Evolutionary conservation across 371 early-diverging fungal species (phyloP).

Genomic region (Mucor lusitanicus): DNA sequence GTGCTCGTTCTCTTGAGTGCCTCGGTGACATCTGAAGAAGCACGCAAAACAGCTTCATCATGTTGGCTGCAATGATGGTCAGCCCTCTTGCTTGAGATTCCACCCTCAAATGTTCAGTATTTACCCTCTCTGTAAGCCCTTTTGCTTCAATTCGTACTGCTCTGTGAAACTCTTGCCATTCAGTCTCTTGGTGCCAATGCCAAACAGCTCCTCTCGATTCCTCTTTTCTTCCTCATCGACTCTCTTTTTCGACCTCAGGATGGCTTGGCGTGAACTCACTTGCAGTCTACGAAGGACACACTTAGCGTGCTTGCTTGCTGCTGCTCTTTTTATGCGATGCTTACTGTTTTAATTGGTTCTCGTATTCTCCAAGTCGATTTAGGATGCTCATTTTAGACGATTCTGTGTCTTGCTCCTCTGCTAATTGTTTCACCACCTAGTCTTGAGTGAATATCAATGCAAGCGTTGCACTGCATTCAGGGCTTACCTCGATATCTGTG

Average conservation of each 20-base stretch:
- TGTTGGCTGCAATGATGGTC: constrained; percentile 21
- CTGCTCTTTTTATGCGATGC: background rate
- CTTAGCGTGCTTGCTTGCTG: background rate
- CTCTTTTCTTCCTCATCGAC: constrained; percentile 54
- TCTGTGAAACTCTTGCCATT: constrained; percentile 38
- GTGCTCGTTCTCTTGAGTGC: constrained; percentile 67
- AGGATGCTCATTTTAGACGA: constrained; percentile 47
- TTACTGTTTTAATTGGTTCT: constrained; percentile 62
- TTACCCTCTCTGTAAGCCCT: constrained; percentile 36
- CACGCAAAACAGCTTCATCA: constrained; percentile 47
- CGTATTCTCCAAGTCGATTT: constrained; percentile 54
- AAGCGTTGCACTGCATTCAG: background rate
- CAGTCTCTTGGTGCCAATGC: constrained; percentile 23
- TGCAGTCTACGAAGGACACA: constrained; percentile 44
- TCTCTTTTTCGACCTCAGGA: constrained; percentile 59
- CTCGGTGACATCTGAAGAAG: constrained; percentile 64
- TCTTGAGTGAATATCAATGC: background rate
- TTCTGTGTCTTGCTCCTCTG: constrained; percentile 67
- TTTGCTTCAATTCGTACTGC: constrained; percentile 45
- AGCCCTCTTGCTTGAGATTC: background rate
- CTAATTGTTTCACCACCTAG: constrained; percentile 53
- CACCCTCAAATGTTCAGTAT: background rate
- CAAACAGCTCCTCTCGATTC: constrained; percentile 63
- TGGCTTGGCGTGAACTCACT: constrained; percentile 54
- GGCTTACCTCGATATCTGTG: constrained; percentile 34